Evolutionary conservation across 495 filamentous ascomycete species (phyloP), one percentile per base, ranked within the genome.

Genomic region (Aspergillus heteromorphus): DNA sequence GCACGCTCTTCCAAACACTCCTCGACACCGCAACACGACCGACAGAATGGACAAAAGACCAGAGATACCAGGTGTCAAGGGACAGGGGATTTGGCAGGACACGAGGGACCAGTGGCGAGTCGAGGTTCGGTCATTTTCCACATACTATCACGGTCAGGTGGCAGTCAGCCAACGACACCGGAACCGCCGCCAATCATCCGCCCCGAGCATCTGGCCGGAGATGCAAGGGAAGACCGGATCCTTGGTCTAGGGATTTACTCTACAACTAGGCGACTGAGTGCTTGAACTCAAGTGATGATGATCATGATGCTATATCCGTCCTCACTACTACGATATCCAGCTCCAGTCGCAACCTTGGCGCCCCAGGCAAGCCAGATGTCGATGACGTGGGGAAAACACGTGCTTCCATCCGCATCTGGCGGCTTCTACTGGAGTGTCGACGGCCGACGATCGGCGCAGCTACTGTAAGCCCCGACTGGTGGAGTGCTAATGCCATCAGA

Each of bases 311-410:
- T n/a, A n/a, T n/a, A n/a, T n/a, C n/a, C n/a, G n/a, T n/a, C n/a
- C n/a, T n/a, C n/a, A n/a, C n/a, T n/a, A n/a, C n/a, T n/a, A n/a
- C n/a, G n/a, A n/a, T n/a, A n/a, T n/a, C n/a, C n/a, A n/a, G n/a
- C n/a, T n/a, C n/a, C n/a, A n/a, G n/a, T n/a, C n/a, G n/a, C n/a
- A n/a, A n/a, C n/a, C n/a, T n/a, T n/a, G n/a, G 11, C 13, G 11
- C 11, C 34, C 13, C 11, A n/a, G 11, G 11, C 34, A 14, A 4
- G 4, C 4, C 1, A 38, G 13, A 9, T n/a, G 34, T 45, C 36
- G 20, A 66, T 70, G 68, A 68, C 65, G 67, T 66, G 61, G 59
- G 48, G 53, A 16, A 30, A 56, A 61, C 64, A 70, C 65, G 62
- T 65, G 62, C 56, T 56, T 56, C 51, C 48, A 61, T 56, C 55